Base-by-base conservation (phyloP, 2,329 filamentous ascomycete genomes). In the Aschersonia sp. region DNA sequence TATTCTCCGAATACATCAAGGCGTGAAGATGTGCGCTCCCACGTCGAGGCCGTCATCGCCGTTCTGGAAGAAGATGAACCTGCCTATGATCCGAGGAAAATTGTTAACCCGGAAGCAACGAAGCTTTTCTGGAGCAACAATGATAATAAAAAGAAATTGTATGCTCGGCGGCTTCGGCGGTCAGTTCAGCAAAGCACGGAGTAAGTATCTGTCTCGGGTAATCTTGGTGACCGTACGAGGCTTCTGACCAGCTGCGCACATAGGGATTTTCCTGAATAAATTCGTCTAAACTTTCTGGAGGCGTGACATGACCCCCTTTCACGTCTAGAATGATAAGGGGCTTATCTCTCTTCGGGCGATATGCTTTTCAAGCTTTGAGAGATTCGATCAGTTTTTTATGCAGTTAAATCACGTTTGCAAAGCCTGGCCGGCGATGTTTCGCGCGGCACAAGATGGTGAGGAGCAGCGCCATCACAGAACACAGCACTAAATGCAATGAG, bases 21-120 rank as follows among this genome's bases (percentile, higher is more conserved):
- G 44, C 66, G 72, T 5, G 88, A 95, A 51, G 88, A 95, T 56
- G 78, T 90, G 56, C 79, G 77, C 50, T 79, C 81, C 4, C 90
- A 97, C 55, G 81, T 98, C 42, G 83, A 94, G 48, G 84, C 83
- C 5, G 83, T 97, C 48, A 78, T 95, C 52, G 73, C 76, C 6
- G 76, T 83, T 1, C 71, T 97, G n/a, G 88, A 95, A 59, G 89
- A 97, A 48, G 87, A 94, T 50, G 74, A 79, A 2, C 87, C 89
- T 0, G 82, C 84, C 0, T 97, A 94, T 59, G 92, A 98, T 59
- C 92, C 92, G 1, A 77, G 90, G 43, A 89, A 86, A 9, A 76
- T 87, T 32, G 87, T 97, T 39, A 83, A 95, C 53, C 84, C 81
- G 0, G 89, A 95, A 57, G 88, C 89, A 2, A 82, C 84, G 41